Evolutionary conservation across 108 stramenopile genomes (phyloP), one percentile per base, ranked within the genome.

Genomic region (Fistulifera solaris): DNA sequence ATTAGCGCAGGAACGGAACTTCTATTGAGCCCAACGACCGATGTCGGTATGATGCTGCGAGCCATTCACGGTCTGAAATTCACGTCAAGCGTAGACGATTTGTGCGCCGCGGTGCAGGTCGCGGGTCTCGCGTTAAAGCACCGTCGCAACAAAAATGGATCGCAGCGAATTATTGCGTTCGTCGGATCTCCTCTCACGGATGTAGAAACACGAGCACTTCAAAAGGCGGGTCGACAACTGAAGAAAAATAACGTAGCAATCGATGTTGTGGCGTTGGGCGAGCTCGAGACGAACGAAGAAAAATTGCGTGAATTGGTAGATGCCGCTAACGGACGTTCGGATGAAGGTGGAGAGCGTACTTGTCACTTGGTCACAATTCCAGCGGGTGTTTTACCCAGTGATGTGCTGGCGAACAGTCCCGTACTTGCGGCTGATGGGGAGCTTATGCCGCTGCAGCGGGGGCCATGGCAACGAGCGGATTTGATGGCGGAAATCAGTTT

Each of bases 181-280:
- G 86, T 98, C 8, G 94, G 93, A 42, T 68, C 70, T 27, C 96
- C 96, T 5, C 72, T 77, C 65, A 75, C 49, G 51, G 41, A 54
- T 44, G 56, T 75, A 11, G 80, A 79, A 17, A 18, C n/a, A 0
- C 58, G 72, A 12, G 62, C 71, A 11, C 46, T 97, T 26, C 58
- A 76, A 40, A 94, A 92, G 64, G 80, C 78, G 26, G 96, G 88
- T 23, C 81, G 85, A 54, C 76, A 81, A 55, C 70, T 97, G 38
- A 94, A 94, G 58, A 95, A 93, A 89, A 95, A 95, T 67, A 96
- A 95, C 62, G 87, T 99, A 15, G 83, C 88, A 22, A 93, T 96
- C 53, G 98, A 99, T 68, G 80, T 99, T 14, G 83, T 99, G 17
- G 78, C 67, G 51, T 71, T 99, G 87, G 98, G 96, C 10, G 94